These are phyloP conservation scores for Narthecium ossifragum DNA, from an alignment of 106 monocot genomes.

Conservation along the genomic window DNA sequence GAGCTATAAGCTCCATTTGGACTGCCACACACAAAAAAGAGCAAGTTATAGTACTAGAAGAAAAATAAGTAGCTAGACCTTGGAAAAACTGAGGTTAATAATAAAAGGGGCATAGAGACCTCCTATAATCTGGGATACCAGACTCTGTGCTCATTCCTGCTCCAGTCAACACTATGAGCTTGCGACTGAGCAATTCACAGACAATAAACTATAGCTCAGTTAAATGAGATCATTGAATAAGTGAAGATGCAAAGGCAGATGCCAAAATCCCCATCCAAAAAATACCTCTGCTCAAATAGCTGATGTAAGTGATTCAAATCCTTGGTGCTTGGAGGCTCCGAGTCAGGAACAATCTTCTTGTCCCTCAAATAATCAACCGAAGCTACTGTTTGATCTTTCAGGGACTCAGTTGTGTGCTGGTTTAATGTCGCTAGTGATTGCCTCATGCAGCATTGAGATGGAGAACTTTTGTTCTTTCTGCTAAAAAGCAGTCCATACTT, in stretches of 20 bases:
- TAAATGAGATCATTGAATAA: not conserved
- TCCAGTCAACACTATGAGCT: conserved; percentile 89
- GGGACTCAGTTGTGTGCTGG: conserved; percentile 17
- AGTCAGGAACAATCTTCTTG: conserved; percentile 65
- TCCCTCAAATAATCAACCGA: conserved; percentile 45
- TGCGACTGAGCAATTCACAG: conserved; percentile 37
- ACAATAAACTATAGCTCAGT: not conserved
- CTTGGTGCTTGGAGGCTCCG: conserved; percentile 63
- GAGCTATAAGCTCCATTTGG: conserved; percentile 98
- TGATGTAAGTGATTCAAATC: conserved; percentile 71
- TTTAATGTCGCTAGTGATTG: conserved; percentile 19
- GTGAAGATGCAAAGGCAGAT: conserved; percentile 1
- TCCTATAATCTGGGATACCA: conserved; percentile 99
- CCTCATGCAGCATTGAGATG: conserved; percentile 12
- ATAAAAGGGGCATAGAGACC: conserved; percentile 34
- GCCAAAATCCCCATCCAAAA: not conserved
- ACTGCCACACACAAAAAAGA: conserved; percentile 34
- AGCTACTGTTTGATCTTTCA: conserved; percentile 26
- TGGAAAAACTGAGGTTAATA: not conserved
- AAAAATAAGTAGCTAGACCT: not conserved
- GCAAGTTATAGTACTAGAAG: not conserved
- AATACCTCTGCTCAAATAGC: conserved; percentile 71
- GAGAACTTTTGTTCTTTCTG: not conserved
- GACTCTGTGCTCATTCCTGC: conserved; percentile 98
- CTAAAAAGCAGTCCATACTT: conserved; percentile 16